Evolutionary conservation across 345 rosid species (phyloP).

Genomic region (Cardamine resedifolia): DNA sequence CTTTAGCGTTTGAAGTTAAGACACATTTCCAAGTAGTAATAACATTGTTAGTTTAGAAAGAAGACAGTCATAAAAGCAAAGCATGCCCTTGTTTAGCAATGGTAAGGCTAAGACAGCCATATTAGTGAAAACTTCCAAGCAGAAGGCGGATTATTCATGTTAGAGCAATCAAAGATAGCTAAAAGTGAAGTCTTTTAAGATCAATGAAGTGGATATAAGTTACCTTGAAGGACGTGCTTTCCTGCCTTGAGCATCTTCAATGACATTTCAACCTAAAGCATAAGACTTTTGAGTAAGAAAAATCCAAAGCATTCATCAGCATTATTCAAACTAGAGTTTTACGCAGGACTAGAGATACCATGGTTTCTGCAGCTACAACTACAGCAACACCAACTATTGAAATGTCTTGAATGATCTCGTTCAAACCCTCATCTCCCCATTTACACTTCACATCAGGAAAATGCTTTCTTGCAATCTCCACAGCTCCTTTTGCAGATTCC

Average conservation of each 20-base stretch:
- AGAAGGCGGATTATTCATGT: not conserved
- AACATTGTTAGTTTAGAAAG: not conserved
- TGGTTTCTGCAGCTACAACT: conserved; percentile 89
- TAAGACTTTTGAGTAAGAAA: not conserved
- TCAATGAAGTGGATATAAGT: conserved; percentile 1
- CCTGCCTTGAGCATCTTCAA: conserved; percentile 81
- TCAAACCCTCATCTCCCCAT: conserved; percentile 88
- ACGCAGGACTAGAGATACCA: conserved; percentile 45
- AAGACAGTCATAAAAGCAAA: not conserved
- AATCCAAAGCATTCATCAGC: not conserved
- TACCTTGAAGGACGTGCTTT: conserved; percentile 93
- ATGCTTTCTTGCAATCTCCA: conserved; percentile 70
- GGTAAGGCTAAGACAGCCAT: not conserved
- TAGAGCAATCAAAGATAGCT: conserved; percentile 7
- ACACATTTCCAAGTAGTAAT: conserved; percentile 8
- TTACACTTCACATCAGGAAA: conserved; percentile 72
- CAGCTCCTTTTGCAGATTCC: conserved; percentile 86
- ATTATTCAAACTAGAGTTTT: not conserved
- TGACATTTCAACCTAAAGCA: conserved; percentile 70
- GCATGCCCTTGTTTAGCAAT: not conserved
- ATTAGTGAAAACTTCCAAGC: not conserved
- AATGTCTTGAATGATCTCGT: conserved; percentile 61
- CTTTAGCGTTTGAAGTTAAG: conserved; percentile 28
- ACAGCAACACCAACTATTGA: conserved; percentile 80
- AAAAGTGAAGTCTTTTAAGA: not conserved